Evolutionary conservation across 2,329 filamentous ascomycete species (phyloP), one percentile per base, ranked within the genome.

Genomic region (Akanthomyces uredinophilus): DNA sequence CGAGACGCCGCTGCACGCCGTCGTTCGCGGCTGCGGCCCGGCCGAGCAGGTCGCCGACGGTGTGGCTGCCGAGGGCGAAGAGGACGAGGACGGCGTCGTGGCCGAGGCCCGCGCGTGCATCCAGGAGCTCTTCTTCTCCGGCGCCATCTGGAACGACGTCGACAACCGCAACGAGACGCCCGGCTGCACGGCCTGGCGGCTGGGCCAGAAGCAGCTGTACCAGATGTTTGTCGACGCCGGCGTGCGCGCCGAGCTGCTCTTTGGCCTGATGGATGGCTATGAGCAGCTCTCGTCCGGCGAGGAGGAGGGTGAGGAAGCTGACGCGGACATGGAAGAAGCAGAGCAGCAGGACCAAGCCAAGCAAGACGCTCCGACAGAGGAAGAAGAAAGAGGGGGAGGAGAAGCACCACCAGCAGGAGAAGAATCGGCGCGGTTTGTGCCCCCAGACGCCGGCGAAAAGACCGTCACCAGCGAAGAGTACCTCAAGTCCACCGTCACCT

Each of bases 141-240:
- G 95, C 37, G 95, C 92, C 13, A 97, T 98, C 68, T 99, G 95
- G 95, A 99, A 99, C 77, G 93, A 97, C 73, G 80, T 98, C 61
- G 92, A 98, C 74, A 77, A 81, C 67, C 88, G 91, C 68, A 84
- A 92, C 69, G 94, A 98, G 80, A 98, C 95, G 3, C 92, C 95
- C 0, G 95, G 92, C 8, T 98, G 94, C 73, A 79, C 97, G 49
- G 95, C 95, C 10, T 80, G 82, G 63, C 78, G 86, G 29, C 72
- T 97, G 27, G 88, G 89, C 0, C 79, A 90, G 68, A 81, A 76
- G 60, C 82, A 85, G 55, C 77, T 97, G 41, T 98, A 99, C 72
- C 84, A 89, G 46, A 75, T 92, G 62, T 91, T 94, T 72, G 90
- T 98, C 8, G 90, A 94, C 71, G 94, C 94, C 2, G 95, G 95